Conservation (phyloP, 2,329 filamentous ascomycete genomes). For the Orbilia blumenaviensis region DNA sequence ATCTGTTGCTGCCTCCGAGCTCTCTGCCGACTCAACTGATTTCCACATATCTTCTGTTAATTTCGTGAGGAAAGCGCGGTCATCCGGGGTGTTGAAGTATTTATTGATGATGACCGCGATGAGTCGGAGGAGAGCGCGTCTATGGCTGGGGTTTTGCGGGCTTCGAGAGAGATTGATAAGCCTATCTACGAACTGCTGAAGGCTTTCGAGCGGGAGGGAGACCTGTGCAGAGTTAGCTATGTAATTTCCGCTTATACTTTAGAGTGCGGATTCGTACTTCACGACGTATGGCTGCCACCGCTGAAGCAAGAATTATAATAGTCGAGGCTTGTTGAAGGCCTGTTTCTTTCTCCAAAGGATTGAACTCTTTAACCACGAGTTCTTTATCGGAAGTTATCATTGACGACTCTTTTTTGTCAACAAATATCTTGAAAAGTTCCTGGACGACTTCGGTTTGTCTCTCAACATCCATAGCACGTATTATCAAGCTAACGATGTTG, state of each 20-base stretch:
- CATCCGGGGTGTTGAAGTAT: constrained; percentile 57
- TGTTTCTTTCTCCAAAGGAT: constrained; percentile 50
- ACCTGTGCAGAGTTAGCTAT: constrained; percentile 50
- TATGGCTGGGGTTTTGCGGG: constrained; percentile 60
- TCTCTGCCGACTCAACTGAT: constrained; percentile 21
- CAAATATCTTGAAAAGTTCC: constrained; percentile 68
- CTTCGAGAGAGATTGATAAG: constrained; percentile 59
- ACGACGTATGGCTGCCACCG: constrained; percentile 55
- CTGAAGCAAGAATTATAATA: constrained; percentile 55
- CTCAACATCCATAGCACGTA: constrained; percentile 66
- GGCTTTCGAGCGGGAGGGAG: constrained; percentile 49
- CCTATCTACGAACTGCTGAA: constrained; percentile 60
- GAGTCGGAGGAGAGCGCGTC: constrained; percentile 62
- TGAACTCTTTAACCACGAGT: constrained; percentile 54
- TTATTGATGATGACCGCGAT: constrained; percentile 61
- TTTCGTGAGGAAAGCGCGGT: constrained; percentile 44
- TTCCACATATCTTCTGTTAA: constrained; percentile 39
- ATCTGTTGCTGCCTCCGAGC: constrained; percentile 60
- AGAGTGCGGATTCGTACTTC: constrained; percentile 52
- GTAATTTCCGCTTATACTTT: background rate
- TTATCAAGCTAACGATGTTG: constrained; percentile 69
- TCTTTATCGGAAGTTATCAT: constrained; percentile 60
- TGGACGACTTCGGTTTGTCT: constrained; percentile 66
- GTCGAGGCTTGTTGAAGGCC: constrained; percentile 43
- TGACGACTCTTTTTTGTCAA: constrained; percentile 59